Conservation (phyloP, 139 green algal genomes). For the Penium margaritaceum region DNA sequence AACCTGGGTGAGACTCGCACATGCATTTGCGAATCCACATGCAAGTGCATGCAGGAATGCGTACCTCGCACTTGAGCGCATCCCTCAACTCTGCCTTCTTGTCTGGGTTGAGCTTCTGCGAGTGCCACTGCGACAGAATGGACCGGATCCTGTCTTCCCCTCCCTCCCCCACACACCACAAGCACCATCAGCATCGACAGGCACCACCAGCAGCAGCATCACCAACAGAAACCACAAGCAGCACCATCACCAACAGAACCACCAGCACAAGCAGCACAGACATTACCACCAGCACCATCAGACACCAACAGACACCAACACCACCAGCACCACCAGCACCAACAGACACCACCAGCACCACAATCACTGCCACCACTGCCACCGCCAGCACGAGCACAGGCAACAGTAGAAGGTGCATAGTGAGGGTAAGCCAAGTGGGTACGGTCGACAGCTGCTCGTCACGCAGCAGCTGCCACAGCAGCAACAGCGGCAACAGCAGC, state of each 20-base stretch:
- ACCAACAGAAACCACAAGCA: too few species aligned
- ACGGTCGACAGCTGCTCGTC: too few species aligned
- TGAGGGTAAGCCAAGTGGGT: too few species aligned
- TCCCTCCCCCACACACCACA: not conserved
- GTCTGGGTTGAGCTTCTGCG: constrained; percentile 1
- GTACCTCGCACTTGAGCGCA: not conserved
- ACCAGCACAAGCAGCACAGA: not conserved
- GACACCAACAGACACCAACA: too few species aligned
- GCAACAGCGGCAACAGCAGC: too few species aligned
- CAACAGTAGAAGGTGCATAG: too few species aligned
- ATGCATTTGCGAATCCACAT: not conserved
- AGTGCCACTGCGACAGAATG: constrained; percentile 7
- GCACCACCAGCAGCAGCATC: not conserved
- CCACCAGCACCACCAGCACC: too few species aligned
- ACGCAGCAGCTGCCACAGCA: too few species aligned
- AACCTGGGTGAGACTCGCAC: not conserved
- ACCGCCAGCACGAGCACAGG: too few species aligned
- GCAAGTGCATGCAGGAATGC: not conserved
- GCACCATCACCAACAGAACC: not conserved
- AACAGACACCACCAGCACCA: too few species aligned
- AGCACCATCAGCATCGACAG: not conserved
- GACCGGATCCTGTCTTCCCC: constrained; percentile 32
- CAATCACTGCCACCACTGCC: too few species aligned
- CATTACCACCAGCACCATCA: not conserved
- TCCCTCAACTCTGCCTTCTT: constrained; percentile 5